Conservation (phyloP, 2,329 filamentous ascomycete genomes). For the Fusarium annulatum region DNA sequence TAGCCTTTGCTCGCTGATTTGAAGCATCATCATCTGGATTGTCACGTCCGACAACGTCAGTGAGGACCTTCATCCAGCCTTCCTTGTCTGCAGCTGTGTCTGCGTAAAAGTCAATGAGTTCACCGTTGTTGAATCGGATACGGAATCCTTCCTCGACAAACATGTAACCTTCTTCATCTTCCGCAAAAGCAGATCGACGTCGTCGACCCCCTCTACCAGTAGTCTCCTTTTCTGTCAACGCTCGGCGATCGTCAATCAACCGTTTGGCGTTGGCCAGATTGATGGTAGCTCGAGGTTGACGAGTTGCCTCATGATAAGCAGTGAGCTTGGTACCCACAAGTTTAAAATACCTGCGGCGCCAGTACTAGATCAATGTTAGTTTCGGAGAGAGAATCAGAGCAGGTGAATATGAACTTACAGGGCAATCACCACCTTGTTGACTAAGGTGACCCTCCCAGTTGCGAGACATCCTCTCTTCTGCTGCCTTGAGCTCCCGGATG, state of each 20-base stretch:
- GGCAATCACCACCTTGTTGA: constrained; percentile 97
- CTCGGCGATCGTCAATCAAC: constrained; percentile 89
- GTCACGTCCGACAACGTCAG: constrained; percentile 73
- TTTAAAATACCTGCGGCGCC: constrained; percentile 98
- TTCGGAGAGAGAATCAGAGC: neutral
- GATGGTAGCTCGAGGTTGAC: constrained; percentile 95
- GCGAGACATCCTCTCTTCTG: constrained; percentile 81
- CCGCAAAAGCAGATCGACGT: constrained; percentile 93
- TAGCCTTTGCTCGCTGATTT: constrained; percentile 60
- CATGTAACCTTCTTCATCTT: constrained; percentile 99
- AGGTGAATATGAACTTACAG: constrained; percentile 69
- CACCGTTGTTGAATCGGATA: constrained; percentile 97
- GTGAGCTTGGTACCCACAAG: constrained; percentile 91
- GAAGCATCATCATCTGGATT: constrained; percentile 59
- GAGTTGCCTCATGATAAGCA: constrained; percentile 94
- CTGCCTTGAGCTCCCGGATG: constrained; percentile 91
- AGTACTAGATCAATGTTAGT: constrained; percentile 75
- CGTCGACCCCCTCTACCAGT: constrained; percentile 80
- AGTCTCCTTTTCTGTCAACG: constrained; percentile 85
- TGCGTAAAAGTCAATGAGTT: constrained; percentile 98
- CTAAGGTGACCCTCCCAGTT: constrained; percentile 91
- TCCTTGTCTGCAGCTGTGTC: constrained; percentile 90
- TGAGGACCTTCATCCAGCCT: constrained; percentile 90
- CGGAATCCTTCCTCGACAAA: constrained; percentile 99
- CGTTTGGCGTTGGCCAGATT: constrained; percentile 93